phyloP scores from a whole-genome alignment of 192 early-diverging fungal species.

The Kappamyces sp. region DNA sequence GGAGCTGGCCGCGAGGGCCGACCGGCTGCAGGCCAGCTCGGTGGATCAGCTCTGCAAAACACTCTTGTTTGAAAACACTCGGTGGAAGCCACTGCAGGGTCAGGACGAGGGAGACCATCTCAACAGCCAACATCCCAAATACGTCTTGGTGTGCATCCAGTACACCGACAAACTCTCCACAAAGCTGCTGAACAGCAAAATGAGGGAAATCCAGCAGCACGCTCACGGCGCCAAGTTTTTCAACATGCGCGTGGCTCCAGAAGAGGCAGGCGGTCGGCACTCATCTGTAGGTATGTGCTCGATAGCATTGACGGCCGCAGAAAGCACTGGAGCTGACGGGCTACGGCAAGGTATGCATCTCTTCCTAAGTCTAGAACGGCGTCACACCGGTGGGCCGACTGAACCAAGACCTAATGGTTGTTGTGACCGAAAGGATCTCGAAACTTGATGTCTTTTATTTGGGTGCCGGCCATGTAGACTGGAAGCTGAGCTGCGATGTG shows the following conservation, averaged over 20 bases:
- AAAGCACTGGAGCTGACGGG: conserved; percentile 64
- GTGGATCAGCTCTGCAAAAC: conserved; percentile 82
- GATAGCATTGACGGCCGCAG: too few relatives aligned
- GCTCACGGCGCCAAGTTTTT: conserved; percentile 63
- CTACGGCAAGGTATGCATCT: conserved; percentile 27
- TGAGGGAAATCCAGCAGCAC: conserved; percentile 46
- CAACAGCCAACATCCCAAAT: not conserved
- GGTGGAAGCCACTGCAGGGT: conserved; percentile 46
- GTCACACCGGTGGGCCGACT: conserved; percentile 38
- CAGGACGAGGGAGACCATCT: conserved; percentile 34
- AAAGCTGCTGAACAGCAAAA: conserved; percentile 58
- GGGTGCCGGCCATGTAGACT: conserved; percentile 81
- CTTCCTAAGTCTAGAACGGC: not conserved
- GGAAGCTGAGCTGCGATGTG: conserved; percentile 51
- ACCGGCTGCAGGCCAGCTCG: conserved; percentile 59
- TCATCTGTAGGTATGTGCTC: too few relatives aligned
- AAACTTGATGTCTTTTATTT: conserved; percentile 65
- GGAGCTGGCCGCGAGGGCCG: not conserved
- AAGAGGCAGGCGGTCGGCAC: conserved; percentile 21
- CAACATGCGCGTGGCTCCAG: conserved; percentile 68
- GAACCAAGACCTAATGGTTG: conserved; percentile 49
- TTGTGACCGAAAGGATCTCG: conserved; percentile 58
- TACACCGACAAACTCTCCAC: conserved; percentile 58
- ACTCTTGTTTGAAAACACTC: conserved; percentile 85
- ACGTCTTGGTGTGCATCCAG: conserved; percentile 14